Conservation (phyloP, 768 basidiomycete species). For the Serendipita sp. region DNA sequence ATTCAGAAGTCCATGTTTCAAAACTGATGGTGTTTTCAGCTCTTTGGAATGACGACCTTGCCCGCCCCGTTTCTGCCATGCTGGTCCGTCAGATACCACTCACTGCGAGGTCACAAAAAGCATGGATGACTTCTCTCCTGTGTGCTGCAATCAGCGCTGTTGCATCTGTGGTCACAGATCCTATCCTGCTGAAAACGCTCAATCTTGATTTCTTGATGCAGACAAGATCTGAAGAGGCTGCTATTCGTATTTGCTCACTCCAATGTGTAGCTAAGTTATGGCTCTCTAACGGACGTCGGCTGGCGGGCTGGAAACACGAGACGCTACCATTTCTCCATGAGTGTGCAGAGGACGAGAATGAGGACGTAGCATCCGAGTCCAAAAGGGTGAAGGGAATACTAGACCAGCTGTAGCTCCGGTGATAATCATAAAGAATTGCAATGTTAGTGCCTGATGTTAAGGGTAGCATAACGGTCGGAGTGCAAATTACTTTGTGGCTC, state of each 20-base stretch:
- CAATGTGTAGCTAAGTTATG: constrained; percentile 56
- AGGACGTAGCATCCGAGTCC: constrained; percentile 56
- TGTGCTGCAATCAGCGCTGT: constrained; percentile 38
- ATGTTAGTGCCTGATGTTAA: too few relatives aligned
- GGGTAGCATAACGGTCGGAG: too few relatives aligned
- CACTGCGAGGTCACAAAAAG: constrained; percentile 19
- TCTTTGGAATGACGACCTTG: constrained; percentile 80
- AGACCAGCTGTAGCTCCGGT: constrained; percentile 10
- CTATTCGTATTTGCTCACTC: constrained; percentile 55
- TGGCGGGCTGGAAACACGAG: constrained; percentile 45
- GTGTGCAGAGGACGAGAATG: constrained; percentile 77
- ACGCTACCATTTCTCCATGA: constrained; percentile 77
- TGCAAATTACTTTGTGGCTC: not conserved
- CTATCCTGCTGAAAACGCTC: constrained; percentile 50
- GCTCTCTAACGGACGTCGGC: constrained; percentile 56
- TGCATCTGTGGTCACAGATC: constrained; percentile 39
- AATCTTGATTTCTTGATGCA: constrained; percentile 78
- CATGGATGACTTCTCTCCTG: constrained; percentile 11
- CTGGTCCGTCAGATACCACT: constrained; percentile 44
- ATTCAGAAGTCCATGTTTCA: not conserved
- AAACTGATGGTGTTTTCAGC: constrained; percentile 24
- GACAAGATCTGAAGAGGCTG: constrained; percentile 67
- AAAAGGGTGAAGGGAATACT: constrained; percentile 20
- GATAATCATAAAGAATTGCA: too few relatives aligned
- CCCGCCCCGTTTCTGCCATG: constrained; percentile 41